Evolutionary conservation across 805 yeast species (phyloP), one percentile per base, ranked within the genome.

Genomic region (Candida ipomoeae): DNA sequence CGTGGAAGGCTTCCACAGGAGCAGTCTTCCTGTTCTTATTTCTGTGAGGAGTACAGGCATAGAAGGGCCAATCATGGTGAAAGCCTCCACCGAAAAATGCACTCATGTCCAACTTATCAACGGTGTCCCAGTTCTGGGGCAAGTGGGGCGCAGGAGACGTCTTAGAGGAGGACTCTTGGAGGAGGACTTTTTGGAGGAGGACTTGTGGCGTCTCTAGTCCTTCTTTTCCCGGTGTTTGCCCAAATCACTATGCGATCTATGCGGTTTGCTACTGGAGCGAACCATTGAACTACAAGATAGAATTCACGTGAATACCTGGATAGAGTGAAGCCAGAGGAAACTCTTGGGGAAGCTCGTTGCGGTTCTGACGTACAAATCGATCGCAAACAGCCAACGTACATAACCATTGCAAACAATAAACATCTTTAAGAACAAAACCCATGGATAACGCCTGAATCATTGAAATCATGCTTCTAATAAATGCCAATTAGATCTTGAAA

Each of bases 31-130:
- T 71, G 51, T 81, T 76, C 70, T 86, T 87, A 69, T 94, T 94
- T 66, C 98, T 83, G 67, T 89, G 96, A 6, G 99, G 98, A 2
- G 95, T 87, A 68, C 98, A 92, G 1, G 99, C 99, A 66, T 94
- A 99, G 66, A 94, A 94, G 14, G 99, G 99, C 11, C 99, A 99
- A 70, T 94, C 99, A 68, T 94, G 98, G 68, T 94, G 99, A 78
- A 94, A 94, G 2, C 95, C 89, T 44, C 88, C 84, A 23, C 97
- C 97, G 65, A 88, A 91, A 54, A 91, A 78, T 1, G 96, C 97
- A 11, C 97, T 91, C 43, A 92, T 98, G 67, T 94, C 99, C 62
- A 94, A 77, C 68, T 88, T 88, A 71, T 94, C 99, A 59, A 94
- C 94, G 3, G 95, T 89, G 63, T 92, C 99, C 49, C 91, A 84